Percentiles rank a stretch among this genome's conserved stretches.
Conservation (phyloP, 805 yeast species). For the Jamesozyma gamospora region DNA sequence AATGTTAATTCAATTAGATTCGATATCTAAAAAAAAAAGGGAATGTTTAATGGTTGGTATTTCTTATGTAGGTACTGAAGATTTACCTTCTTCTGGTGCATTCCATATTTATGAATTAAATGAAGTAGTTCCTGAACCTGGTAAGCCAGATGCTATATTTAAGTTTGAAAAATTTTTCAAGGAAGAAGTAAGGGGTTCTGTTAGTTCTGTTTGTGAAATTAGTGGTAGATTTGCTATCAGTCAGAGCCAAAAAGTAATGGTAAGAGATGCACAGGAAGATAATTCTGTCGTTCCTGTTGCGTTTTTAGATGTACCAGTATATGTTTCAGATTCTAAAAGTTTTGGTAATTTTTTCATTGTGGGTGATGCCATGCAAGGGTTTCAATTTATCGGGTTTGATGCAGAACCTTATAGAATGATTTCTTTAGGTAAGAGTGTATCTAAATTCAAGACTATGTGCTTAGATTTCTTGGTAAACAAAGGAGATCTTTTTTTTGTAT, state of each 20-base stretch:
- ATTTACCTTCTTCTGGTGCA: constrained; percentile 67
- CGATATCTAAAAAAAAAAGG: constrained; percentile 36
- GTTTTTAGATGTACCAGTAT: constrained; percentile 76
- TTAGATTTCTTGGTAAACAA: constrained; percentile 62
- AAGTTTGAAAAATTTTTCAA: constrained; percentile 62
- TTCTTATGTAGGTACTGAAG: constrained; percentile 67
- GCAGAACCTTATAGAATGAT: constrained; percentile 90
- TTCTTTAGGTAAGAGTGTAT: constrained; percentile 62
- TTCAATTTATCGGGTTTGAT: constrained; percentile 80
- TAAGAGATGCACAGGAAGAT: constrained; percentile 78
- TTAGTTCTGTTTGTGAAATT: constrained; percentile 62
- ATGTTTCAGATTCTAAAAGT: constrained; percentile 67
- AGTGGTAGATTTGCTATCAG: constrained; percentile 76
- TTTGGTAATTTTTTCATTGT: constrained; percentile 72
- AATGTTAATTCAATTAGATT: constrained; percentile 30
- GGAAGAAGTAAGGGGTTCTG: constrained; percentile 78
- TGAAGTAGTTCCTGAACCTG: constrained; percentile 83
- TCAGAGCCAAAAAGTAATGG: constrained; percentile 73
- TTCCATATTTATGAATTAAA: constrained; percentile 66
- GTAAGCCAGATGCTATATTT: constrained; percentile 70
- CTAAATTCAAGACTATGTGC: constrained; percentile 45
- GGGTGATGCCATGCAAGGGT: constrained; percentile 65
- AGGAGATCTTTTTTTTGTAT: constrained; percentile 54
- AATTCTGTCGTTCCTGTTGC: constrained; percentile 88
- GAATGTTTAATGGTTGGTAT: constrained; percentile 75